These are phyloP conservation scores for Poa annua DNA, from an alignment of 176 grass and related monocot species.

Conservation along the genomic window DNA sequence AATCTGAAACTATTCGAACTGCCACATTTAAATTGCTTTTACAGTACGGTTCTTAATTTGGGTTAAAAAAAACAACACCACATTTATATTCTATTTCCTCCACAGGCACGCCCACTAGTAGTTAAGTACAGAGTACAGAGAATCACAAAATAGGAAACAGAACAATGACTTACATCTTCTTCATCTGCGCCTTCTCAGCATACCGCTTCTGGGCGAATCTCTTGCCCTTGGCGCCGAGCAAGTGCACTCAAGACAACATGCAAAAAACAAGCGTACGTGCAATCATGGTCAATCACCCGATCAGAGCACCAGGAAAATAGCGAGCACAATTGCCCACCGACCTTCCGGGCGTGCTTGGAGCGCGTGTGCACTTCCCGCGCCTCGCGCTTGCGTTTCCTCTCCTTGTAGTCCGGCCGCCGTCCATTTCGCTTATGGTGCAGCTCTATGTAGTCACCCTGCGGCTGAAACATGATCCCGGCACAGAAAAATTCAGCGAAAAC, in stretches of 20 bases:
- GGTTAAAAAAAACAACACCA: too few relatives aligned
- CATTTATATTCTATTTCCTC: too few relatives aligned
- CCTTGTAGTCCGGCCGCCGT: constrained; percentile 62
- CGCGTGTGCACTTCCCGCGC: constrained; percentile 69
- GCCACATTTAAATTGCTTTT: too few relatives aligned
- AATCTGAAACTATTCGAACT: too few relatives aligned
- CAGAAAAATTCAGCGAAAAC: background rate
- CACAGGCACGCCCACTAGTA: too few relatives aligned
- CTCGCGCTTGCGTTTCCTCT: constrained; percentile 76
- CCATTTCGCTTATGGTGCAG: constrained; percentile 89
- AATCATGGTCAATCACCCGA: background rate
- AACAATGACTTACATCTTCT: constrained; percentile 74
- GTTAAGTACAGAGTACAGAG: too few relatives aligned
- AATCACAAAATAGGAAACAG: background rate
- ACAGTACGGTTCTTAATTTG: too few relatives aligned
- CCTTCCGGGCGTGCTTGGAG: constrained; percentile 56
- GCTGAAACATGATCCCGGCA: constrained; percentile 43
- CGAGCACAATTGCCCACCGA: background rate
- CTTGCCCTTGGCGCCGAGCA: constrained; percentile 84
- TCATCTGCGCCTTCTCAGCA: constrained; percentile 84
- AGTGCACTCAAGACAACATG: constrained; percentile 9
- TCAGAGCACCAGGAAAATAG: background rate
- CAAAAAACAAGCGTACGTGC: background rate
- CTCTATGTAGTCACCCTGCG: constrained; percentile 84
- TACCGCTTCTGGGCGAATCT: constrained; percentile 87